Conservation (phyloP, 2,329 filamentous ascomycete genomes). For the Diplodia seriata region DNA sequence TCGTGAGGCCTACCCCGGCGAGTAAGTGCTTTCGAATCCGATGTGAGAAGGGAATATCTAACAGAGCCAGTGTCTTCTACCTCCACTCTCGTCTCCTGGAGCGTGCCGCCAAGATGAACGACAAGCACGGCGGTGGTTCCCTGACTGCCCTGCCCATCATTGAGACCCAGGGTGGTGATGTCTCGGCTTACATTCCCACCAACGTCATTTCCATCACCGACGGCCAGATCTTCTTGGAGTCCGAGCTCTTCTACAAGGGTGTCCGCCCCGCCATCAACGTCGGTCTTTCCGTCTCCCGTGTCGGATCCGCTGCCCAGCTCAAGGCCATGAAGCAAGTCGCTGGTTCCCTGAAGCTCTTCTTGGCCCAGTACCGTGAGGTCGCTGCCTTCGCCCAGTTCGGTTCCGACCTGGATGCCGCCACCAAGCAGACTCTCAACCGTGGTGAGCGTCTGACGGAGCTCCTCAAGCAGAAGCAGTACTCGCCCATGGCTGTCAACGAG, state of each 20-base stretch:
- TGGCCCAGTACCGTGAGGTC: conserved; percentile 99
- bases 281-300: conserved; percentile 99
- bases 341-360: conserved; percentile 99
- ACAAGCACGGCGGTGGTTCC: conserved; percentile 92
- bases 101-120: conserved; percentile 99
- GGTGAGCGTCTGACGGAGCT: conserved; percentile 99
- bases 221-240: conserved; percentile 99
- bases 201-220: conserved; percentile 99
- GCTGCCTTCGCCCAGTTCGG: conserved; percentile 99
- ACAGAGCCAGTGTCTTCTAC: conserved; percentile 79
- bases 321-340: conserved; percentile 99
- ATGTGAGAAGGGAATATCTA: conserved; percentile 33
- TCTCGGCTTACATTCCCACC: conserved; percentile 99
- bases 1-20: conserved; percentile 99
- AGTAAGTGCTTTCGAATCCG: conserved; percentile 57
- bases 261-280: conserved; percentile 99
- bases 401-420: conserved; percentile 98
- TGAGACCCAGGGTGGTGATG: conserved; percentile 99
- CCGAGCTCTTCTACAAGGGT: conserved; percentile 99
- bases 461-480: conserved; percentile 99
- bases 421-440: conserved; percentile 97
- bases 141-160: conserved; percentile 97
- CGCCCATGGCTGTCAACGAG: conserved; percentile 97
- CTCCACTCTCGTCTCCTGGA: conserved; percentile 98
- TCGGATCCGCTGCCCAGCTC: conserved; percentile 98